These are phyloP conservation scores for Aleurites moluccanus DNA, from an alignment of 441 rosid genomes.

Conservation along the genomic window DNA sequence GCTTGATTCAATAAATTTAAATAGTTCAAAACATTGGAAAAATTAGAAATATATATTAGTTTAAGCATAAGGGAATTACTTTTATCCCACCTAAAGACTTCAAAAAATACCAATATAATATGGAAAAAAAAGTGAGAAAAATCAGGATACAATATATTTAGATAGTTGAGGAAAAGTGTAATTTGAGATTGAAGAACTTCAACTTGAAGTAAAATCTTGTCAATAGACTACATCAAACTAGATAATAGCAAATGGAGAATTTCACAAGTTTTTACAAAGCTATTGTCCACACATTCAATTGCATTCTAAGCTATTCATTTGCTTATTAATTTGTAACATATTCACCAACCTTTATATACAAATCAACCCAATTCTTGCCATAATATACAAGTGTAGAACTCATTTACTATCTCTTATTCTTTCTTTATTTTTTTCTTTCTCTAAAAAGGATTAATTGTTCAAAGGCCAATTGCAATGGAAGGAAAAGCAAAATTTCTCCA, in stretches of 20 bases:
- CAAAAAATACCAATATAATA: background rate
- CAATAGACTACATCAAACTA: constrained; percentile 22
- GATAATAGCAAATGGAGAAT: constrained; percentile 31
- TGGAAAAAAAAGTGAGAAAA: background rate
- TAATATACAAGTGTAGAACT: constrained; percentile 13
- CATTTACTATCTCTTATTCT: background rate
- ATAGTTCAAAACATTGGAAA: too few relatives aligned
- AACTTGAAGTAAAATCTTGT: constrained; percentile 49
- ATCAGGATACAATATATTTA: background rate
- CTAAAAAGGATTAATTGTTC: background rate
- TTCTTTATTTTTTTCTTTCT: background rate
- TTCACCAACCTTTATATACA: constrained; percentile 30
- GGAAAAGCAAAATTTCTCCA: constrained; percentile 52
- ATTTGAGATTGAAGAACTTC: constrained; percentile 35
- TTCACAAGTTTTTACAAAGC: constrained; percentile 51
- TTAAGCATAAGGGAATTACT: too few relatives aligned
- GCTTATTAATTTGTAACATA: constrained; percentile 25
- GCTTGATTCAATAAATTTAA: too few relatives aligned
- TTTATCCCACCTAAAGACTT: too few relatives aligned
- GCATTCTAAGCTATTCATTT: constrained; percentile 40
- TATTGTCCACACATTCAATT: constrained; percentile 16
- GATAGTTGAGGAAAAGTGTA: constrained; percentile 13
- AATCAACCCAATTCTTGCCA: background rate
- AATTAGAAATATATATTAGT: too few relatives aligned
- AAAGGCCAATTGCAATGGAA: constrained; percentile 39